Evolutionary conservation across 148 eudicot genomes (phyloP), one percentile per base, ranked within the genome.

Genomic region (Chenopodium berlandieri): DNA sequence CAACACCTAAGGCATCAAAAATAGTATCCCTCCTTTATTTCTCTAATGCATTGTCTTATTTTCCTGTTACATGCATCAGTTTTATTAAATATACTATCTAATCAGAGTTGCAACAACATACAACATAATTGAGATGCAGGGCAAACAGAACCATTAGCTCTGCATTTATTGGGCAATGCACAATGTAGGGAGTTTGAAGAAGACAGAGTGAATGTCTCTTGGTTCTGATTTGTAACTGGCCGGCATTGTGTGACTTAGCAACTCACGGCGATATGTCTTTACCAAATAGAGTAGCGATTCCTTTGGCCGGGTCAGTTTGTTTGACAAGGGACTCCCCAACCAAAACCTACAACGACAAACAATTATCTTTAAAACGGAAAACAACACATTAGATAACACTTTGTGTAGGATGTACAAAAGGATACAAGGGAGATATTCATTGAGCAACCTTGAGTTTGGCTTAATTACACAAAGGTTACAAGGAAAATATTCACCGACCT

Each of bases 251-350:
- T 46, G 30, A 52, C 30, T 50, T 66, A 31, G 40, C 30, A 67
- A 73, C 64, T 90, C 83, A 86, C 37, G 69, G 37, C 20, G 91
- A 85, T 73, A 96, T 90, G 79, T 94, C 92, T 88, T 87, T 91
- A 27, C 98, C 99, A 37, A 91, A 96, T 68, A 96, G 98, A 73
- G 82, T 88, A 40, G 91, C 65, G 25, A 94, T 92, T 82, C 93
- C 99, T 80, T 79, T 72, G 11, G 90, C 79, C 1, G 98, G 99
- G 74, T 96, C 92, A 25, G 75, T 75, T 82, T 94, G 90, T 81
- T 91, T 96, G 79, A 96, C 98, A 60, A 96, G 84, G 22, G 99
- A 96, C 80, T 96, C 99, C 64, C 99, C 99, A 31, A 96, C 99
- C 89, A 96, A 80, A 68, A 96, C 97, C 99, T 95, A 91, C 82